Base-by-base conservation (phyloP, 768 basidiomycete species). In the Strobilomyces echinocephalus region DNA sequence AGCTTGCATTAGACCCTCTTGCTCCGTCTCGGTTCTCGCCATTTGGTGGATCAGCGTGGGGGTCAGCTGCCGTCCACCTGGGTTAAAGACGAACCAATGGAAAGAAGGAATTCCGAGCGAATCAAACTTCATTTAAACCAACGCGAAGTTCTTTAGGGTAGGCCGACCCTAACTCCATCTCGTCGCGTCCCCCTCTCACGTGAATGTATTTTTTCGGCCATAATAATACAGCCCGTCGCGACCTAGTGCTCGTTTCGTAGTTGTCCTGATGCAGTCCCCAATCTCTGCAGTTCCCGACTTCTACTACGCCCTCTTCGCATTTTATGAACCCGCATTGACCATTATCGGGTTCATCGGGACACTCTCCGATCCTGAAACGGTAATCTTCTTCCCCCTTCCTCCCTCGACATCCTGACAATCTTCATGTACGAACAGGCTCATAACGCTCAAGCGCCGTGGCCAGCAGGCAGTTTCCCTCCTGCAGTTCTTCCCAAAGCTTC, bases 391-490 rank as follows among this genome's bases (percentile, higher is more conserved):
- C 36, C 51, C 44, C 36, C 31, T 21, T 21, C 26, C 28, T 51
- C 21, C 31, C 42, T 18, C 20, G 48, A 12, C 24, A 26, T 18
- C 42, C 45, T 55, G 36, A 53, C 39, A 21, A 48, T 50, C 35
- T 18, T 34, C 33, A 24, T 24, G 24, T 24, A 24, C 4, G 24
- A 2, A 24, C 63, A 91, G 88, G 79, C 82, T 4, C 83, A 89
- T 59, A 85, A 88, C 63, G 69, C 76, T 42, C 88, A 90, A 69
- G 88, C 88, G 2, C 87, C 88, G 24, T 89, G 88, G 88, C 76
- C 82, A 21, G 46, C 67, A 21, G 69, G 71, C 52, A 70, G 59
- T 39, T 63, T 72, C 7, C 81, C 85, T 34, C 79, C 80, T 15
- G 61, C 69, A 3, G 49, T 63, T 31, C 73, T 88, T 16, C 81